A percentile compares a stretch with the other conserved stretches of the same genome.
These are phyloP conservation scores for Cinnamomum chago DNA, from an alignment of 164 flowering plant species.

Conservation along the genomic window DNA sequence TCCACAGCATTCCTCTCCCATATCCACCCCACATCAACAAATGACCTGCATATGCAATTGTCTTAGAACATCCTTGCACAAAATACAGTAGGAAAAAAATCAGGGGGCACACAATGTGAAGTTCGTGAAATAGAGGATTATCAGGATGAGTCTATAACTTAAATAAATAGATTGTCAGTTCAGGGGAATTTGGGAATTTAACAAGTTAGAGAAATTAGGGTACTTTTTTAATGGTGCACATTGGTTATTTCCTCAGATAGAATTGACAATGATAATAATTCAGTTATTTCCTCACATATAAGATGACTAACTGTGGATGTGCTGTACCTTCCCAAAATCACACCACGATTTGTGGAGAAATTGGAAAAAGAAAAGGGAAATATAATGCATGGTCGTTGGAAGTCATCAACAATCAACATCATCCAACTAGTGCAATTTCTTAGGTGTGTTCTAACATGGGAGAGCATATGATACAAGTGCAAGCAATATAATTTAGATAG, in stretches of 20 bases:
- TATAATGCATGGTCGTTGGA: neutral
- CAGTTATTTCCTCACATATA: neutral
- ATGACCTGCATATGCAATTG: slow-evolving; percentile 28
- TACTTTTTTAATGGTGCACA: too few relatives aligned
- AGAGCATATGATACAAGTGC: neutral
- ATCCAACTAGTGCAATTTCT: neutral
- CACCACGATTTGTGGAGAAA: too few relatives aligned
- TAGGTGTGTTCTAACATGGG: neutral
- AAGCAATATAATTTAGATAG: neutral
- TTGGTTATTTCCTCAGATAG: neutral
- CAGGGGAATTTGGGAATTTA: neutral
- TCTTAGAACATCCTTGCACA: neutral
- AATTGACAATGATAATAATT: too few relatives aligned
- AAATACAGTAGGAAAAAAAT: too few relatives aligned
- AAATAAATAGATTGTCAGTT: neutral
- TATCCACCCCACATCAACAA: slow-evolving; percentile 17
- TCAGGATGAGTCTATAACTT: neutral
- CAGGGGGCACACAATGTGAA: neutral
- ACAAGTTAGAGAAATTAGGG: neutral
- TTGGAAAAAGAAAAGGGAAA: neutral
- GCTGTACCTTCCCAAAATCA: too few relatives aligned
- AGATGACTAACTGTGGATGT: too few relatives aligned
- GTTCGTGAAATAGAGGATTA: neutral
- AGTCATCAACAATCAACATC: neutral
- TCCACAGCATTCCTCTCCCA: slow-evolving; percentile 26